Conservation (phyloP, 495 filamentous ascomycete species). For the Penicillium canescens region DNA sequence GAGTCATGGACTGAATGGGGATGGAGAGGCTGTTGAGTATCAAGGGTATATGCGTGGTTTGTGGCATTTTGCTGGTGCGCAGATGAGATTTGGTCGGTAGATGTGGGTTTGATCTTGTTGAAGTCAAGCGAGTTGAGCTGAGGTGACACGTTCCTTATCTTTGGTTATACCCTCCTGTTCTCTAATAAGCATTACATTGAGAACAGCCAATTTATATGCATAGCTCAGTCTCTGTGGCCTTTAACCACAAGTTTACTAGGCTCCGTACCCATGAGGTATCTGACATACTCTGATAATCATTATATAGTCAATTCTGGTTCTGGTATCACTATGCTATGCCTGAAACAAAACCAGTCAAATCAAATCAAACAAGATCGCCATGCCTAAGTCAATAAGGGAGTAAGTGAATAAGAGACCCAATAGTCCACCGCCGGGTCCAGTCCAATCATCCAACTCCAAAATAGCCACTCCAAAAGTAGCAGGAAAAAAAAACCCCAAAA, state of each 20-base stretch:
- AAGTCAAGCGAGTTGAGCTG: not conserved
- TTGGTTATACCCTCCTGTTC: not conserved
- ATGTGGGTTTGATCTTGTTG: not conserved
- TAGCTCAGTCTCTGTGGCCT: not conserved
- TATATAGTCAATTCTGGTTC: not conserved
- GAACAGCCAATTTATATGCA: no score
- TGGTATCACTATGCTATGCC: constrained; percentile 22
- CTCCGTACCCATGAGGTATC: not conserved
- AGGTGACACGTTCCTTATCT: not conserved
- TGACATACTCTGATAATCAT: no score
- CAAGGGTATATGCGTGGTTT: constrained; percentile 86
- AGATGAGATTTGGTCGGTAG: constrained; percentile 85
- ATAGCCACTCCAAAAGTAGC: not conserved
- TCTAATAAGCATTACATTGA: not conserved
- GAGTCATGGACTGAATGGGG: constrained; percentile 34
- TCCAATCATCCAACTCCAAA: constrained; percentile 3
- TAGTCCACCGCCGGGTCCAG: not conserved
- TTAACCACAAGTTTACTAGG: not conserved
- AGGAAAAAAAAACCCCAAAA: not conserved
- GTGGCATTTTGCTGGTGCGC: constrained; percentile 79
- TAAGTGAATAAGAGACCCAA: not conserved
- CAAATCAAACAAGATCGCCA: not conserved
- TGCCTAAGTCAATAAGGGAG: not conserved
- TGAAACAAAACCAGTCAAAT: not conserved
- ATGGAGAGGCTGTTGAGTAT: constrained; percentile 73